phyloP scores from a whole-genome alignment of 139 green algal genomes.

The Micromonas pusilla region DNA sequence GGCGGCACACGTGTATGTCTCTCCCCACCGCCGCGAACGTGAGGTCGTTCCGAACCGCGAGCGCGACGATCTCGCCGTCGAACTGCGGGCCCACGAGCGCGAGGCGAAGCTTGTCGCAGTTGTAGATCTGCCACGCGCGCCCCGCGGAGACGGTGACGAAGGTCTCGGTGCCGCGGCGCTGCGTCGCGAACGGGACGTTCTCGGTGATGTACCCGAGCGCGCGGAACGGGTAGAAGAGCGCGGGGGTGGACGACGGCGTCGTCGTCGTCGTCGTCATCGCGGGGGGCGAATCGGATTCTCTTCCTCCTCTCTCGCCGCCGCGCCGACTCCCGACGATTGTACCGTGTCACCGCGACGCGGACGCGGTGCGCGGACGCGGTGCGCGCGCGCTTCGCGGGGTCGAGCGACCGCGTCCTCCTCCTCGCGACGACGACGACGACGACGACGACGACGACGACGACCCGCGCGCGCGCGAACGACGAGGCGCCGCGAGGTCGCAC shows the following conservation, averaged over 20 bases:
- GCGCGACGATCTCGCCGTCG: neutral
- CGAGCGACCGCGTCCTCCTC: neutral
- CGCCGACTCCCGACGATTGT: no score
- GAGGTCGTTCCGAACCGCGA: neutral
- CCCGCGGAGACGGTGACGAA: slow-evolving; percentile 76
- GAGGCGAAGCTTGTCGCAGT: slow-evolving; percentile 53
- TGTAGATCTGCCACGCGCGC: slow-evolving; percentile 79
- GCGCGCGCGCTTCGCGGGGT: neutral
- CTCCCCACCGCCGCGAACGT: slow-evolving; percentile 11
- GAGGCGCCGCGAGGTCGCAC: neutral
- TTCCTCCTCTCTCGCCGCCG: neutral
- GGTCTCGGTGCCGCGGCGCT: slow-evolving; percentile 63
- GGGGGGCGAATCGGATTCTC: no score
- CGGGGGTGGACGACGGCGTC: neutral
- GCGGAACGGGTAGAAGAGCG: slow-evolving; percentile 70
- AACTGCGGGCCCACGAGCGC: neutral
- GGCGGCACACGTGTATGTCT: neutral
- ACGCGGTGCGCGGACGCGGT: neutral
- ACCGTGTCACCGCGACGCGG: no score
- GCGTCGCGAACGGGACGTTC: slow-evolving; percentile 65
- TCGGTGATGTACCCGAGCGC: slow-evolving; percentile 81
- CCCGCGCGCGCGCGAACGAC: neutral
- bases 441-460: neutral
- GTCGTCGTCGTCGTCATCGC: neutral
- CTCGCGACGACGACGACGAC: neutral